Evolutionary conservation across 805 yeast species (phyloP).

Genomic region (Zygotorulaspora danielsina): DNA sequence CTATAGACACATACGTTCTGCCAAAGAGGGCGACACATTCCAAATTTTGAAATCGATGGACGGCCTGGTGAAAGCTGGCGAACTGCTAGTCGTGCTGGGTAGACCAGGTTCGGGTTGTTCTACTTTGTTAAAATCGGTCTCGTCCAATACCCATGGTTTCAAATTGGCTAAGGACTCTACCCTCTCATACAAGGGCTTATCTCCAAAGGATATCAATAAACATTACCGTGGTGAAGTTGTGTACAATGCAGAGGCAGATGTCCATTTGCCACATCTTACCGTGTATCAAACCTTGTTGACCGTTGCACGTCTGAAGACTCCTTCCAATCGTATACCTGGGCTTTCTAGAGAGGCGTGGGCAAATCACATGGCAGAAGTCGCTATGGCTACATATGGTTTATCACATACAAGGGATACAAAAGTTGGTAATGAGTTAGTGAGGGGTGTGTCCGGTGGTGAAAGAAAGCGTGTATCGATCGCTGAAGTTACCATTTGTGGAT

Average conservation of each 20-base stretch:
- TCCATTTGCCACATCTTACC: conserved; percentile 63
- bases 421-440: conserved; percentile 57
- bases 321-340: conserved; percentile 57
- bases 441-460: conserved; percentile 85
- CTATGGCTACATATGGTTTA: conserved; percentile 56
- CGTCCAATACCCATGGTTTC: conserved; percentile 59
- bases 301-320: conserved; percentile 59
- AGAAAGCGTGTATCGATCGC: conserved; percentile 80
- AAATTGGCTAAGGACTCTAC: conserved; percentile 43
- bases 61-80: conserved; percentile 58
- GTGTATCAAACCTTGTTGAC: conserved; percentile 63
- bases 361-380: conserved; percentile 48
- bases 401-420: conserved; percentile 55
- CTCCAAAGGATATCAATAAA: conserved; percentile 45
- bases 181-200: conserved; percentile 53
- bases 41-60: conserved; percentile 64
- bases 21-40: conserved; percentile 35
- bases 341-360: conserved; percentile 55
- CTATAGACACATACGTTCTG: conserved; percentile 23
- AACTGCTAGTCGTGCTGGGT: conserved; percentile 64
- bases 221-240: conserved; percentile 66
- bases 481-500: conserved; percentile 64
- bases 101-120: conserved; percentile 80
- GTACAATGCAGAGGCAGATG: conserved; percentile 64
- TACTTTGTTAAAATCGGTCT: conserved; percentile 56